Conservation (phyloP, 1,139 yeast genomes). For the Yamadazyma triangularis region DNA sequence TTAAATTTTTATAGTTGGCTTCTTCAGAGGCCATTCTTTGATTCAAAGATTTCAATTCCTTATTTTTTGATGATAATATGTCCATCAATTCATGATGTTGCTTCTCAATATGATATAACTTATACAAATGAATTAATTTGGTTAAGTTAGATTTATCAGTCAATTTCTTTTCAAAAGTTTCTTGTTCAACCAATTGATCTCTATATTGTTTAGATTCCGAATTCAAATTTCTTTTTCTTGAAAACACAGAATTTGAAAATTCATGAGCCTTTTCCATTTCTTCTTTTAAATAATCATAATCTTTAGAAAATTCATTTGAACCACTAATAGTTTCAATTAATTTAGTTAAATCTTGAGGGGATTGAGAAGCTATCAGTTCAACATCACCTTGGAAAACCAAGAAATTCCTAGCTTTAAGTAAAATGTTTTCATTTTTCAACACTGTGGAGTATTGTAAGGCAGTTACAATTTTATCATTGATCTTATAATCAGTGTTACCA, state of each 20-base stretch:
- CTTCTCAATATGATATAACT: conserved; percentile 61
- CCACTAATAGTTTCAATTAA: conserved; percentile 84
- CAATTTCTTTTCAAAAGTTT: conserved; percentile 56
- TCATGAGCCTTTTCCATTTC: conserved; percentile 67
- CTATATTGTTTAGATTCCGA: conserved; percentile 78
- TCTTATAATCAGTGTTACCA: conserved; percentile 67
- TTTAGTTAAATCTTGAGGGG: conserved; percentile 68
- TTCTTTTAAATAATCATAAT: conserved; percentile 65
- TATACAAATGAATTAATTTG: conserved; percentile 54
- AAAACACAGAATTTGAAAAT: conserved; percentile 58
- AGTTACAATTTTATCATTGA: conserved; percentile 60
- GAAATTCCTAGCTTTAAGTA: conserved; percentile 87
- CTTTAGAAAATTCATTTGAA: conserved; percentile 59
- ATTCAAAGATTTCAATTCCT: conserved; percentile 25
- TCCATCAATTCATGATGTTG: conserved; percentile 31
- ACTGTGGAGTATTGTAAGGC: conserved; percentile 61
- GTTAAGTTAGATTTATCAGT: conserved; percentile 45
- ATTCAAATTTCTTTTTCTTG: conserved; percentile 67
- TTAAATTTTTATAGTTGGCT: conserved; percentile 24
- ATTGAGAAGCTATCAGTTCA: conserved; percentile 87
- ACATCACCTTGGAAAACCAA: conserved; percentile 97
- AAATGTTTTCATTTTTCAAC: conserved; percentile 75
- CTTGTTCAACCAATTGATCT: conserved; percentile 73
- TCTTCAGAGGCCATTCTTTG: conserved; percentile 19
- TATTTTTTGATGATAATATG: conserved; percentile 20